Conservation (phyloP, 345 rosid species). For the Melaleuca quinquenervia region DNA sequence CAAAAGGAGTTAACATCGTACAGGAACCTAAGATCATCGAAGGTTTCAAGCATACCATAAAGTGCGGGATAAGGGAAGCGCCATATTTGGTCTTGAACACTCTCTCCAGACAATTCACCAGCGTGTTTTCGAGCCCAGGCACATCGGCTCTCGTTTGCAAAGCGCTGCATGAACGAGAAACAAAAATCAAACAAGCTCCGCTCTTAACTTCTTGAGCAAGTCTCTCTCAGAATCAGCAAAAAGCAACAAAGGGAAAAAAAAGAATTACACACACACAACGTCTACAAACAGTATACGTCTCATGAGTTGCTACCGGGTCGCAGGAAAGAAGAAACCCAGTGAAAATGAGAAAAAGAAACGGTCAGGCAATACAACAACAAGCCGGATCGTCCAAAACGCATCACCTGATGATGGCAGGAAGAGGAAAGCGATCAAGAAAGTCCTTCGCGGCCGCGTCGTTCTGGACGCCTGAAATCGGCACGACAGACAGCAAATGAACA, state of each 20-base stretch:
- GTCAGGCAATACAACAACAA: background rate
- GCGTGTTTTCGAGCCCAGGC: constrained; percentile 39
- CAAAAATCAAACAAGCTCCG: background rate
- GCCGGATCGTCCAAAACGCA: background rate
- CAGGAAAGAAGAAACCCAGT: background rate
- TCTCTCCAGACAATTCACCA: constrained; percentile 64
- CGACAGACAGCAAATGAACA: background rate
- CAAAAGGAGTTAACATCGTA: background rate
- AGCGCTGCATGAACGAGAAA: constrained; percentile 27
- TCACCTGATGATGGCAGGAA: constrained; percentile 58
- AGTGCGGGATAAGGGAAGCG: constrained; percentile 63
- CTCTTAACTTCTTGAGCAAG: background rate
- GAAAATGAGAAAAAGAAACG: background rate
- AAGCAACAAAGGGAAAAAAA: background rate
- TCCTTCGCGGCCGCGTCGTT: constrained; percentile 56
- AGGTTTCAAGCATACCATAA: constrained; percentile 37
- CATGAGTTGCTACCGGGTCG: background rate
- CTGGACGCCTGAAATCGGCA: constrained; percentile 36
- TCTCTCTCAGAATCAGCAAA: background rate
- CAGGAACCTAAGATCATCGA: background rate
- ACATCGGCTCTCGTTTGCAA: constrained; percentile 46
- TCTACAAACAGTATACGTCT: background rate
- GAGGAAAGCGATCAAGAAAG: constrained; percentile 75
- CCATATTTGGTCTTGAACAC: constrained; percentile 66
- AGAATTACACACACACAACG: no score